Base-by-base conservation (phyloP, 2,329 filamentous ascomycete genomes). In the Colletotrichum chlorophyti region DNA sequence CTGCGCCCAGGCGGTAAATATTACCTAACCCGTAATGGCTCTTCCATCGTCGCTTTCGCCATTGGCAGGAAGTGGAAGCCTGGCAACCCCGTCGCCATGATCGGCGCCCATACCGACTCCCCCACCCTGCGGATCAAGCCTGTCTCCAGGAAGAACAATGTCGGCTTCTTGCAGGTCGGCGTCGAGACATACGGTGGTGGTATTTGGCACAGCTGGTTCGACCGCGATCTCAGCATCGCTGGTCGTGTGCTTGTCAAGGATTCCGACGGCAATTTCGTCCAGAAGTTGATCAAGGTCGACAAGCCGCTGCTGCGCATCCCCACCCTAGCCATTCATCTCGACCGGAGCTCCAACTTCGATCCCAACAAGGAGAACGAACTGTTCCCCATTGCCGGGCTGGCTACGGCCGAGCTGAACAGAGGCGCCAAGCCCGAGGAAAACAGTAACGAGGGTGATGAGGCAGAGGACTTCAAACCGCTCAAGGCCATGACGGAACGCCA, bases 151-250 rank as follows among this genome's bases (percentile, higher is more conserved):
- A 95, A 94, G 78, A 84, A 85, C 69, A 87, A 85, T 53, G 90
- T 91, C 64, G 94, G 94, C 11, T 99, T 95, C 74, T 77, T 97
- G 63, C 95, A 99, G 76, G 88, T 99, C 55, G 95, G 93, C 50
- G 94, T 97, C 48, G 95, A 99, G 80, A 94, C 92, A 2, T 99
- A 99, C 70, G 95, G 95, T 50, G 95, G 95, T 61, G 95, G 95
- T 53, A 88, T 98, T 69, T 98, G 94, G 94, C 93, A 97, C 75
- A 96, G 91, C 42, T 99, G 90, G 95, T 99, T 99, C 70, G 95
- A 99, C 74, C 88, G 95, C 47, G 95, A 99, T 72, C 79, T 99
- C 62, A 90, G 91, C 66, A 87, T 98, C 51, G 95, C 95, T 27
- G 95, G 95, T 8, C 85, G 95, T 59, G 91, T 91, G 12, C 88